Conservation (phyloP, 1,284 basidiomycete genomes). For the Mycena sp. region DNA sequence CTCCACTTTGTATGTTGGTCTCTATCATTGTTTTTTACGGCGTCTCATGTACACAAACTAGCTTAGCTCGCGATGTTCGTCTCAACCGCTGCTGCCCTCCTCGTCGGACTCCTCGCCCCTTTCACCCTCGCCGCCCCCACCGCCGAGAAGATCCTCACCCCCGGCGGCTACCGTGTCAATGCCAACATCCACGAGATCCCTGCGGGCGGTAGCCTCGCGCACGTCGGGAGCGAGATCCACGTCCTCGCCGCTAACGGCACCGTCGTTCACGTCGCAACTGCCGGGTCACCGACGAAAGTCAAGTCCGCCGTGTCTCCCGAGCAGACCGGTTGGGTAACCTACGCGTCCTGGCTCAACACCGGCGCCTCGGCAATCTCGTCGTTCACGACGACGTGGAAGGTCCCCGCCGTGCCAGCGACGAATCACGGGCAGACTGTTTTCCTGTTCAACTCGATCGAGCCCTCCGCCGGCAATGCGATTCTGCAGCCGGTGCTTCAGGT, state of each 20-base stretch:
- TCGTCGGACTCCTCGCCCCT: neutral
- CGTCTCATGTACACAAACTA: too few relatives aligned
- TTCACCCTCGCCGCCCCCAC: neutral
- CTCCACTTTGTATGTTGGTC: neutral
- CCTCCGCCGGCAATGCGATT: constrained; percentile 15
- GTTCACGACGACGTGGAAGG: constrained; percentile 18
- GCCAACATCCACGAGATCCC: constrained; percentile 5
- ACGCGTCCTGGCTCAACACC: constrained; percentile 15
- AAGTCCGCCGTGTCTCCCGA: neutral
- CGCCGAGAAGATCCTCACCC: neutral
- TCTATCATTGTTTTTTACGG: neutral
- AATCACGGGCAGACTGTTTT: constrained; percentile 24
- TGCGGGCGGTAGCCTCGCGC: constrained; percentile 7
- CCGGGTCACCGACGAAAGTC: neutral
- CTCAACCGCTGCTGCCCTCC: neutral
- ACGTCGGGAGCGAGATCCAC: constrained; percentile 1
- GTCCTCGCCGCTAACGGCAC: neutral
- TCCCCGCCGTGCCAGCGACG: constrained; percentile 15
- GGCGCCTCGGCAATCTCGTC: constrained; percentile 2
- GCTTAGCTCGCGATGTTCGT: neutral
- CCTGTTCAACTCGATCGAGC: constrained; percentile 26
- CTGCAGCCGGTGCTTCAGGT: constrained; percentile 18
- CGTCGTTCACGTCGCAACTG: constrained; percentile 1
- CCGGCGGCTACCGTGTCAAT: neutral
- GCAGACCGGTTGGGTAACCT: constrained; percentile 21